phyloP scores from a whole-genome alignment of 2,329 filamentous ascomycete genomes.

The Penicillium freii region DNA sequence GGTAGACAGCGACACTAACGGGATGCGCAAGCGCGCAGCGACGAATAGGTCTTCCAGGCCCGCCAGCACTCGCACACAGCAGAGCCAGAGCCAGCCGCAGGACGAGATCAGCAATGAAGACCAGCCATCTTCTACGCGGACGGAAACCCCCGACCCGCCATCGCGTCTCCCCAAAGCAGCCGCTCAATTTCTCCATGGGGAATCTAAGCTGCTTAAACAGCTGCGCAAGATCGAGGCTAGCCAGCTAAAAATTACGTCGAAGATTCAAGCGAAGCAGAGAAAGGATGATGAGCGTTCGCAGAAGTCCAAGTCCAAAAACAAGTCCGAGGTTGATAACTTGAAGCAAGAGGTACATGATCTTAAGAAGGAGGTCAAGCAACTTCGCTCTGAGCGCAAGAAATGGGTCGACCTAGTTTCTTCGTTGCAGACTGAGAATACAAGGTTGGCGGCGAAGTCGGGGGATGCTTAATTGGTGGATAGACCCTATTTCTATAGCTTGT shows the following conservation, averaged over 20 bases:
- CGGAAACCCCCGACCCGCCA: conserved; percentile 17
- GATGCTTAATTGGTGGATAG: conserved; percentile 1
- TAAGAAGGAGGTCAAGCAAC: conserved; percentile 51
- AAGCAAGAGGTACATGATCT: conserved; percentile 47
- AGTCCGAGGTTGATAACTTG: conserved; percentile 47
- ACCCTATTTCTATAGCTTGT: neutral
- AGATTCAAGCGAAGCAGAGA: conserved; percentile 38
- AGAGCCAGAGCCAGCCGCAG: conserved; percentile 17
- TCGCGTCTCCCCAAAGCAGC: conserved; percentile 32
- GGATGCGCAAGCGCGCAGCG: conserved; percentile 19
- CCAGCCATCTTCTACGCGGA: conserved; percentile 9
- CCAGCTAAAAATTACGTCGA: conserved; percentile 41
- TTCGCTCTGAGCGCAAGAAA: conserved; percentile 51
- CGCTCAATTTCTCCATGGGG: conserved; percentile 31
- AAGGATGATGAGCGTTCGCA: conserved; percentile 46
- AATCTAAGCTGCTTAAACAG: conserved; percentile 39
- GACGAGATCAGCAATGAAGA: conserved; percentile 14
- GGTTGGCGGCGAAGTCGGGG: conserved; percentile 39
- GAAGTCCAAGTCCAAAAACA: conserved; percentile 35
- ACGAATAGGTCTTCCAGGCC: conserved; percentile 20
- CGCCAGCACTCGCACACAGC: conserved; percentile 9
- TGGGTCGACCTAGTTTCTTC: conserved; percentile 53
- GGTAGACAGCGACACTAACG: conserved; percentile 19
- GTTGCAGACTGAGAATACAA: conserved; percentile 59
- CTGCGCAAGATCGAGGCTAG: conserved; percentile 44